Evolutionary conservation across 2,329 filamentous ascomycete species (phyloP), one percentile per base, ranked within the genome.

Genomic region (Metarhizium humberi): DNA sequence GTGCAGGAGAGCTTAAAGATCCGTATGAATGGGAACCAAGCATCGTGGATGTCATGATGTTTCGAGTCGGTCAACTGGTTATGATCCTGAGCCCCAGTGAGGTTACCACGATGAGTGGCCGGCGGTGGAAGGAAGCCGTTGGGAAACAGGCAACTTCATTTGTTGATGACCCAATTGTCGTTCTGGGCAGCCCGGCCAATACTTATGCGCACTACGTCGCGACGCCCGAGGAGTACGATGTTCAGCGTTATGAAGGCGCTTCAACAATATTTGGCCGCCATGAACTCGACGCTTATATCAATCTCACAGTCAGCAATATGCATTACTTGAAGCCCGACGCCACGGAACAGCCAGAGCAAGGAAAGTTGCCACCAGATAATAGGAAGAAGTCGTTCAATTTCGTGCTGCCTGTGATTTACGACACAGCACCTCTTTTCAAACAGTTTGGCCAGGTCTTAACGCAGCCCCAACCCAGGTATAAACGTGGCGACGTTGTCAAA

Each of bases 161-260:
- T 69, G 78, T 6, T 71, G 10, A 75, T 0, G 71, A 80, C 1
- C 87, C 88, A 0, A 66, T 90, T n/a, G 90, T 95, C 3, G 87
- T 96, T 1, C 76, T 96, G 0, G 90, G 92, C 30, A 91, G 89
- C 0, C 92, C 92, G 0, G 90, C 90, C 52, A 97, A 97, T 67
- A 91, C 83, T 56, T 97, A 96, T 69, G 85, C 89, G 32, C 88
- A 92, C 70, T 92, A 92, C 69, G 82, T 90, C 56, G 71, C 85
- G 1, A 92, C 90, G 0, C 80, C 84, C 32, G 88, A 95, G 68
- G 88, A 95, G 69, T 95, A 94, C 68, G 73, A 74, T 13, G 76
- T 94, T 49, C 92, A 96, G 72, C 86, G 92, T 8, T 96, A 96
- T 71, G 92, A 97, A 73, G 92, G 92, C n/a, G 92, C 90, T 0